Conservation (phyloP, 306 rosid species). For the Lathyrus tuberosus region DNA sequence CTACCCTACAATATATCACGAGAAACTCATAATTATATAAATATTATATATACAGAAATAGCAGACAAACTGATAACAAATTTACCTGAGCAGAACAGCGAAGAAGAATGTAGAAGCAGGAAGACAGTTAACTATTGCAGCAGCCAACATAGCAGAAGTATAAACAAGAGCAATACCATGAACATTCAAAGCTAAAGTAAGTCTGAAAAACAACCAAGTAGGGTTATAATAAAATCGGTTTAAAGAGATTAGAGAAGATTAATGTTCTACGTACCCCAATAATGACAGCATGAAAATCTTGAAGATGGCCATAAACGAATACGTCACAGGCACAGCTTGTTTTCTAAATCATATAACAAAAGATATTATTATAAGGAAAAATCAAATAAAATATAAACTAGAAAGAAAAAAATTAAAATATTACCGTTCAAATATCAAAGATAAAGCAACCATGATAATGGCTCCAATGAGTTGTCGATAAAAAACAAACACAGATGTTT, state of each 20-base stretch:
- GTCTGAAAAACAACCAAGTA: constrained; percentile 43
- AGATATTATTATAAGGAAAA: neutral
- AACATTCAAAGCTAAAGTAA: constrained; percentile 47
- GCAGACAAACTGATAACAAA: too few species aligned
- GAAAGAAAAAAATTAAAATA: neutral
- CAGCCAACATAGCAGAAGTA: constrained; percentile 57
- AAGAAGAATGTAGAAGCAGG: constrained; percentile 57
- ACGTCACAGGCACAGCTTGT: constrained; percentile 39
- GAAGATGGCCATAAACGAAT: constrained; percentile 49
- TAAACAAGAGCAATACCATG: constrained; percentile 49
- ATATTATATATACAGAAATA: too few species aligned
- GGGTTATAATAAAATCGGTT: too few species aligned
- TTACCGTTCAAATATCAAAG: constrained; percentile 54
- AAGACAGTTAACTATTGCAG: constrained; percentile 52
- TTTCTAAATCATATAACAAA: constrained; percentile 41
- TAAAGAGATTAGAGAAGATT: neutral
- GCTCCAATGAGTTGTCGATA: constrained; percentile 56
- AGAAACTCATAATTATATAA: neutral
- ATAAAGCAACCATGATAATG: constrained; percentile 49
- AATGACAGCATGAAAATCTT: constrained; percentile 60
- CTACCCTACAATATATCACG: constrained; percentile 47
- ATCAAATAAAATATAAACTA: neutral
- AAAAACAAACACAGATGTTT: constrained; percentile 48
- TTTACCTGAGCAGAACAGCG: constrained; percentile 56
- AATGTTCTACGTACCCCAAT: constrained; percentile 47